Percentiles rank a stretch among this genome's conserved stretches.
Conservation (phyloP, 2,329 filamentous ascomycete genomes). For the Claviceps sp. region DNA sequence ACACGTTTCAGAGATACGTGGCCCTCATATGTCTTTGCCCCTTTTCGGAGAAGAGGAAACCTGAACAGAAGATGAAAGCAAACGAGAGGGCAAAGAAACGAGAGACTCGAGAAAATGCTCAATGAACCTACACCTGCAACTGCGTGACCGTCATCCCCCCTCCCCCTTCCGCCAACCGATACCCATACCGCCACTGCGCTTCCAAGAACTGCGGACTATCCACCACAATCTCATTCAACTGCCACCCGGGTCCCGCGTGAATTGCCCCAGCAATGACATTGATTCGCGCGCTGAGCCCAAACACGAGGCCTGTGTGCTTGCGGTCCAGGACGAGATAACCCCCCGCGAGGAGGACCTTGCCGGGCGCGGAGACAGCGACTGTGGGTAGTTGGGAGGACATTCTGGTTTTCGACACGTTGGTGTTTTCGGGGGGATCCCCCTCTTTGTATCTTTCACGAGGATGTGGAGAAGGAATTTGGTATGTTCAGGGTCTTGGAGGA, state of each 20-base stretch:
- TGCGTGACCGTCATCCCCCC: slow-evolving; percentile 76
- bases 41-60: no score
- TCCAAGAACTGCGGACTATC: slow-evolving; percentile 82
- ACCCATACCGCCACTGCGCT: slow-evolving; percentile 79
- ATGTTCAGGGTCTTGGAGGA: no score
- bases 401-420: neutral
- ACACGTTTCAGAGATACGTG: no score
- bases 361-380: slow-evolving; percentile 71
- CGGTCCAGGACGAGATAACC: slow-evolving; percentile 92
- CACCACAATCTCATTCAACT: slow-evolving; percentile 64
- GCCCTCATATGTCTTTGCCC: no score
- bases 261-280: slow-evolving; percentile 48
- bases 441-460: no score
- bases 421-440: no score
- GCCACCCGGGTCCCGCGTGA: slow-evolving; percentile 46
- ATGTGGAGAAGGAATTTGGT: no score
- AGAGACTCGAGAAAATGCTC: neutral
- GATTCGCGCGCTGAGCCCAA: slow-evolving; percentile 55
- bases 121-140: slow-evolving; percentile 54
- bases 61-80: neutral
- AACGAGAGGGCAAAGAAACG: no score
- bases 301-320: slow-evolving; percentile 63
- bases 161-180: slow-evolving; percentile 52
- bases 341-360: slow-evolving; percentile 88
- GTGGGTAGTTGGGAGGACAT: slow-evolving; percentile 11